Base-by-base conservation (phyloP, 73 alveolate species). In the Paramecium sonneborni region DNA sequence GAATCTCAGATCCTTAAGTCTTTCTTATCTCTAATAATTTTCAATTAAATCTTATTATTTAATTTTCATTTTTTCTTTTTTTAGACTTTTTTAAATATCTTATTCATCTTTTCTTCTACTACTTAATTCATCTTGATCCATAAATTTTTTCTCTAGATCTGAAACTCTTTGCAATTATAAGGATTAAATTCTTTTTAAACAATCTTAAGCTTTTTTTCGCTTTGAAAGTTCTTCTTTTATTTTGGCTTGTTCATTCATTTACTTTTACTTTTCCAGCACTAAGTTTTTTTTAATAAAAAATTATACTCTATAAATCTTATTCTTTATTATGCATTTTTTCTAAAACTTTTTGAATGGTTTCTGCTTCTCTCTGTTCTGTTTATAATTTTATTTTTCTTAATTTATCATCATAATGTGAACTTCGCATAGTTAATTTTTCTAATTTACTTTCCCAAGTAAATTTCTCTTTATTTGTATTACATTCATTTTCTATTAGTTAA, bases 21-120 rank as follows among this genome's bases (percentile, higher is more conserved):
- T 74, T 39, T 74, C 87, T 74, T 74, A 74, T 74, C 87, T 34
- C n/a, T 74, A 37, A 74, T 74, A 74, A 74, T 74, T 74, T 74
- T 74, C 87, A 5, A 37, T 2, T 11, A 74, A 37, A 15, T 74
- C 87, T 35, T 37, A 38, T 34, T 74, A n/a, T 74, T 74, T 74
- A 21, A 74, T 37, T 35, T 39, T 74, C 67, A 39, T 74, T 74
- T 74, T 74, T 20, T 74, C 87, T 35, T 37, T 37, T 37, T 28
- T 74, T 74, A 74, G 0, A 34, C 32, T 2, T n/a, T 39, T 74
- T 74, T 74, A 74, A 74, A 28, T 32, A 7, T 74, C 87, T 37
- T 28, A 9, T 21, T 74, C 87, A 15, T 74, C 56, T 74, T 74
- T 34, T 74, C 87, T 35, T 74, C 38, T 74, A 18, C 58, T 37